A percentile compares a stretch with the other conserved stretches of the same genome.
Conservation (phyloP, 148 eudicot species). For the Selenicereus undatus region DNA sequence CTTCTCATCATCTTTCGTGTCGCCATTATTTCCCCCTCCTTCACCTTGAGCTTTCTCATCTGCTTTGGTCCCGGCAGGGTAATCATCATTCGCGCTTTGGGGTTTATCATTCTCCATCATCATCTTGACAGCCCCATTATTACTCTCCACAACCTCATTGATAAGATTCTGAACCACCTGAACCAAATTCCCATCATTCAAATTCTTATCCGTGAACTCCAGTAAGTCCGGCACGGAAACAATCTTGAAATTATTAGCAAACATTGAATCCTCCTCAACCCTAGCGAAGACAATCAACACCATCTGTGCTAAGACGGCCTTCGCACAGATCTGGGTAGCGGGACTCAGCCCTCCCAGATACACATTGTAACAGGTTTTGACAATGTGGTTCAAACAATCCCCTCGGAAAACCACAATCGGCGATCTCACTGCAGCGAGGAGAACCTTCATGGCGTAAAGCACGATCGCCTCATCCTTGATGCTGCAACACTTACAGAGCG, state of each 20-base stretch:
- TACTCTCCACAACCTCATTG: conserved; percentile 61
- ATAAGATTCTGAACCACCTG: conserved; percentile 70
- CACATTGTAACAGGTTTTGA: conserved; percentile 79
- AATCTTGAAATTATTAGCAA: conserved; percentile 31
- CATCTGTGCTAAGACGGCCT: conserved; percentile 88
- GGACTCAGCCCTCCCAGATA: conserved; percentile 78
- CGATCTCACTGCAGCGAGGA: conserved; percentile 72
- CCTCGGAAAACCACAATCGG: conserved; percentile 51
- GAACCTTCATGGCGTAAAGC: conserved; percentile 54
- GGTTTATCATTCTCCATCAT: background rate
- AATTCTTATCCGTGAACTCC: conserved; percentile 82
- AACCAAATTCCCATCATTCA: conserved; percentile 87
- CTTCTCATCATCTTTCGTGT: conserved; percentile 30
- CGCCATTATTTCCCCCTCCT: conserved; percentile 16
- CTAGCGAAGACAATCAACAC: conserved; percentile 68
- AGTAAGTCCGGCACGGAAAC: conserved; percentile 65
- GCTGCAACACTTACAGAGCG: conserved; percentile 54
- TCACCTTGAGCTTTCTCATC: conserved; percentile 23
- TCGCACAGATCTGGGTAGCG: conserved; percentile 96
- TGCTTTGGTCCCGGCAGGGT: background rate
- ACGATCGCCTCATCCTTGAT: conserved; percentile 64
- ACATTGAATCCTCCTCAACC: conserved; percentile 59
- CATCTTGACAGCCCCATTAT: conserved; percentile 32
- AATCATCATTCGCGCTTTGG: conserved; percentile 18
- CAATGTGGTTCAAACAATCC: conserved; percentile 65